phyloP scores from a whole-genome alignment of 768 basidiomycete species.

The Amanita fuliginea region DNA sequence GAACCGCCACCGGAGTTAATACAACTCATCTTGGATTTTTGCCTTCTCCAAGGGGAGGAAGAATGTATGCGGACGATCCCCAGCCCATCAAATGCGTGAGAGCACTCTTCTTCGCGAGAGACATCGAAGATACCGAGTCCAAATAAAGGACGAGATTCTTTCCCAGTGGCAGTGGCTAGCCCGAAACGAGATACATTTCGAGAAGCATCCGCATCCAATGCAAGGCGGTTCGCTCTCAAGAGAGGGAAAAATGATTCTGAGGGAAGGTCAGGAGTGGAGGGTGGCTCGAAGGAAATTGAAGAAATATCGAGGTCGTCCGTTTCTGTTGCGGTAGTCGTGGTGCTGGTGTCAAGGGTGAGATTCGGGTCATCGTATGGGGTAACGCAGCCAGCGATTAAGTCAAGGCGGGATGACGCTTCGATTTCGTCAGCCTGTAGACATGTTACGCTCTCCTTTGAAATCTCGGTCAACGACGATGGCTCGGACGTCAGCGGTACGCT shows the following conservation, averaged over 20 bases:
- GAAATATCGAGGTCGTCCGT: background rate
- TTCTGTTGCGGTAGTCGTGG: background rate
- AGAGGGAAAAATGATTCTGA: background rate
- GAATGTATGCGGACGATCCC: constrained; percentile 4
- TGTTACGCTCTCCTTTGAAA: background rate
- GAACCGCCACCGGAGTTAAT: background rate
- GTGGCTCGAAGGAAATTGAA: background rate
- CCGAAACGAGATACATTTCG: background rate
- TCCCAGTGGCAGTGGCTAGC: background rate
- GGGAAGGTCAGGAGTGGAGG: background rate
- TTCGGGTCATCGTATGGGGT: background rate
- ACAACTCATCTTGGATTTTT: background rate
- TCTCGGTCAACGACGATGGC: background rate
- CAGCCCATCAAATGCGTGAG: background rate
- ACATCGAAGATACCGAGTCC: background rate
- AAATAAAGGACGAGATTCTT: background rate
- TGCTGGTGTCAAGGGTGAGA: background rate
- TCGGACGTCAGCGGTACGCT: background rate
- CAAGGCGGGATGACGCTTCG: background rate
- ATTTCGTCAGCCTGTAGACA: background rate
- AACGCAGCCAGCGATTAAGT: background rate
- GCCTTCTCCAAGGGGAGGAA: background rate
- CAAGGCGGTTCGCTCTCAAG: background rate
- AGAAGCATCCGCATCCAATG: background rate
- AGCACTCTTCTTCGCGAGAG: background rate